These are phyloP conservation scores for Ilyonectria mors-panacis DNA, from an alignment of 2,329 filamentous ascomycete species.

Conservation along the genomic window DNA sequence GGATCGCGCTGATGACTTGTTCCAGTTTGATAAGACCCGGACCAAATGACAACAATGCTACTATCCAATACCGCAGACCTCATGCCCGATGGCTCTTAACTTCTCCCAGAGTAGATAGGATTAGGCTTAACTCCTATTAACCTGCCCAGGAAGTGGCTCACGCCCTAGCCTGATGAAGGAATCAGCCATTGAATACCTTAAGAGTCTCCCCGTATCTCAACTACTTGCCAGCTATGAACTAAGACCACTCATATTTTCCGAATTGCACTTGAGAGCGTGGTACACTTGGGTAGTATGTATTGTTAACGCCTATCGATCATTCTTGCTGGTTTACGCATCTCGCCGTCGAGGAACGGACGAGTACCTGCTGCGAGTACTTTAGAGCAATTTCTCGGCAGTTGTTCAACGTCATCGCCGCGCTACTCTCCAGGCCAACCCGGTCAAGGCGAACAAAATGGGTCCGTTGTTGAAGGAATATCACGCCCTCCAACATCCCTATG, in stretches of 20 bases:
- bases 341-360: conserved; percentile 15
- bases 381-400: background rate
- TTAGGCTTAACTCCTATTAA: background rate
- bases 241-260: background rate
- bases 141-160: background rate
- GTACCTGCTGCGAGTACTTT: background rate
- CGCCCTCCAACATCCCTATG: background rate
- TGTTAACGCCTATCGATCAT: background rate
- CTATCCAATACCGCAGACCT: background rate
- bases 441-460: background rate
- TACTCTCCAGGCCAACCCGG: background rate
- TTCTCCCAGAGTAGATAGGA: background rate
- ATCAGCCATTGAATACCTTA: too few species aligned
- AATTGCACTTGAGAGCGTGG: background rate
- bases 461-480: background rate
- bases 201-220: background rate
- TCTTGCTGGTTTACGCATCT: background rate
- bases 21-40: background rate
- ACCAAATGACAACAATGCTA: background rate
- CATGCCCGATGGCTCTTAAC: background rate
- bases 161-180: too few species aligned
- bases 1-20: background rate
- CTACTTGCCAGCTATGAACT: background rate
- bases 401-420: conserved; percentile 4
- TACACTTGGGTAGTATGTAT: background rate